phyloP scores from a whole-genome alignment of 352 stramenopile species.

The Phytophthora palmivora region DNA sequence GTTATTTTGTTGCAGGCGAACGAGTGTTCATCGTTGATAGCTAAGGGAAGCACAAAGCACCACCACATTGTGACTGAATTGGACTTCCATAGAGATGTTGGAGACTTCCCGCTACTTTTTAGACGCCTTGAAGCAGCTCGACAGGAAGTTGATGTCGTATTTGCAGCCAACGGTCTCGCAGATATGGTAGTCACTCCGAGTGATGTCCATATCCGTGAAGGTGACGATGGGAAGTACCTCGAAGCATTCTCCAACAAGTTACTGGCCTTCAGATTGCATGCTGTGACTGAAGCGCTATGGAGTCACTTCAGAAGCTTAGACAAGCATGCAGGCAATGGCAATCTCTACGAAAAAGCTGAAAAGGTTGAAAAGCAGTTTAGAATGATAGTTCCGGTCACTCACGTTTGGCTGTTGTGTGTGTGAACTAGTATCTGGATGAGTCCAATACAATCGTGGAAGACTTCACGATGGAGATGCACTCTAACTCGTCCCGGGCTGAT shows the following conservation, averaged over 20 bases:
- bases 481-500: slow-evolving; percentile 22
- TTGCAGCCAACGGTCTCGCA: slow-evolving; percentile 21
- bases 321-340: slow-evolving; percentile 28
- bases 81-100: slow-evolving; percentile 7
- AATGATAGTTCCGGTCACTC: not conserved
- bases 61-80: not conserved
- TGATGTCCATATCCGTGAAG: slow-evolving; percentile 27
- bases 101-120: slow-evolving; percentile 23
- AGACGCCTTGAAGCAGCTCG: slow-evolving; percentile 18
- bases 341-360: slow-evolving; percentile 31
- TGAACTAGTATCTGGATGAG: slow-evolving; percentile 27
- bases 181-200: slow-evolving; percentile 21
- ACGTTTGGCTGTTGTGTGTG: not conserved
- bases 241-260: slow-evolving; percentile 38
- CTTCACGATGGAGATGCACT: slow-evolving; percentile 28
- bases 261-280: slow-evolving; percentile 29
- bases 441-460: slow-evolving; percentile 33
- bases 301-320: slow-evolving; percentile 33
- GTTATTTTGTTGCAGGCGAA: not conserved
- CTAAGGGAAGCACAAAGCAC: not conserved
- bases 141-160: slow-evolving; percentile 28
- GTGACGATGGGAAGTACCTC: slow-evolving; percentile 25
- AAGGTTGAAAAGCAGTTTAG: not conserved
- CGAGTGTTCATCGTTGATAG: not conserved
- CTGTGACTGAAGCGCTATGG: slow-evolving; percentile 28